Conservation (phyloP, 2,329 filamentous ascomycete genomes). For the Penicillium vulpinum region DNA sequence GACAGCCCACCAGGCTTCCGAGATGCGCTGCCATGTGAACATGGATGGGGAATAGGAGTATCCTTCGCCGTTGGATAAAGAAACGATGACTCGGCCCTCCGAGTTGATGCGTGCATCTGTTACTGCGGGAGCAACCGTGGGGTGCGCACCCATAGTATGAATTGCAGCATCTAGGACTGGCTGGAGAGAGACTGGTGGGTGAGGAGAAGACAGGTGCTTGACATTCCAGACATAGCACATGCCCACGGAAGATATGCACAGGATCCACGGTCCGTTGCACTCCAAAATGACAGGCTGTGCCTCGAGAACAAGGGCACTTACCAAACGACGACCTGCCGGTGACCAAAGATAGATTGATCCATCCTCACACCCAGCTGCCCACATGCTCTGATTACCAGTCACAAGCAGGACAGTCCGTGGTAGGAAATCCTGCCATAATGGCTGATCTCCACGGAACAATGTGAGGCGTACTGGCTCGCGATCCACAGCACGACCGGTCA, state of each 20-base stretch:
- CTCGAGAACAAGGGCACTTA: constrained; percentile 84
- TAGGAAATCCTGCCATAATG: constrained; percentile 92
- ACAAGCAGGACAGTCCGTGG: constrained; percentile 84
- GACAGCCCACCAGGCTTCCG: constrained; percentile 96
- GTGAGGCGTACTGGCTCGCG: constrained; percentile 83
- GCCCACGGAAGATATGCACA: constrained; percentile 85
- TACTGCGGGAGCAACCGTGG: constrained; percentile 77
- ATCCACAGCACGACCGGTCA: constrained; percentile 61
- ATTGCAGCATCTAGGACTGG: constrained; percentile 86
- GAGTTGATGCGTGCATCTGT: constrained; percentile 91
- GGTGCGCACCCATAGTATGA: constrained; percentile 73
- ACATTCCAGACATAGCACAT: constrained; percentile 94
- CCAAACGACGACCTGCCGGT: constrained; percentile 79
- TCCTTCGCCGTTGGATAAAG: constrained; percentile 89
- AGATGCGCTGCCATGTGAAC: constrained; percentile 92
- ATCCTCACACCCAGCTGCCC: constrained; percentile 91
- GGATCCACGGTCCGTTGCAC: constrained; percentile 81
- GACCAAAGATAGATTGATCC: constrained; percentile 90
- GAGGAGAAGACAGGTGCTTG: constrained; percentile 75
- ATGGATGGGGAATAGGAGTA: constrained; percentile 84
- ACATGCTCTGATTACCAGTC: constrained; percentile 86
- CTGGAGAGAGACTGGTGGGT: constrained; percentile 84
- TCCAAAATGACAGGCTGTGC: constrained; percentile 93
- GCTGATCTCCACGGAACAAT: constrained; percentile 74
- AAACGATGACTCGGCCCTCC: constrained; percentile 81